phyloP scores from a whole-genome alignment of 345 rosid species.

The Acer campestre region DNA sequence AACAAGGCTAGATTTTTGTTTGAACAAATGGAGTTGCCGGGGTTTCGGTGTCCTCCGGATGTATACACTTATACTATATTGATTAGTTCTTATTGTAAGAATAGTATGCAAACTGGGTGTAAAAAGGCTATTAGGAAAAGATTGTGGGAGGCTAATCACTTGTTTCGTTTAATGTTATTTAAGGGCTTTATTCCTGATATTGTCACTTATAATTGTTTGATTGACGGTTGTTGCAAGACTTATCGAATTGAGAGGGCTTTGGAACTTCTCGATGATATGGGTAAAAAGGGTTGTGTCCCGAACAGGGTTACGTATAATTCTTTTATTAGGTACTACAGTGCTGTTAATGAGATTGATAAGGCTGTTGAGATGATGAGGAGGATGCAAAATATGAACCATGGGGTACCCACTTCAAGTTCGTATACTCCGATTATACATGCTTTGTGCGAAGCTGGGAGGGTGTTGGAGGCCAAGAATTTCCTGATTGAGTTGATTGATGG shows the following conservation, averaged over 20 bases:
- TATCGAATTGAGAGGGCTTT: constrained; percentile 69
- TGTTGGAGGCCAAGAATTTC: constrained; percentile 58
- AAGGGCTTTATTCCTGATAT: constrained; percentile 84
- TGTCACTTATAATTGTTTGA: constrained; percentile 83
- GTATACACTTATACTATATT: constrained; percentile 69
- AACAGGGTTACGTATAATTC: constrained; percentile 78
- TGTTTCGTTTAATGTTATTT: constrained; percentile 81
- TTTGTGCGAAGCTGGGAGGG: constrained; percentile 68
- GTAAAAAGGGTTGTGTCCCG: constrained; percentile 63
- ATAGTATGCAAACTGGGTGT: constrained; percentile 80
- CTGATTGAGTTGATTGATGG: constrained; percentile 69
- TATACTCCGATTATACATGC: constrained; percentile 83
- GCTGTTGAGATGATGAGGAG: constrained; percentile 73
- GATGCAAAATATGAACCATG: constrained; percentile 72
- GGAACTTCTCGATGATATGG: constrained; percentile 82
- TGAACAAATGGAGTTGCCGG: constrained; percentile 85
- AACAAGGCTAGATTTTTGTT: constrained; percentile 73
- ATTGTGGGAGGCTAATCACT: constrained; percentile 82
- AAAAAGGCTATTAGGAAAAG: constrained; percentile 80
- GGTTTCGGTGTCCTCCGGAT: constrained; percentile 75
- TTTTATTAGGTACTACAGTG: constrained; percentile 73
- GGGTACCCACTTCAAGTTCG: constrained; percentile 63
- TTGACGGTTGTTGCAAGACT: constrained; percentile 86
- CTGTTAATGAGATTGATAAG: constrained; percentile 73
- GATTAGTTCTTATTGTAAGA: constrained; percentile 75